Base-by-base conservation (phyloP, 108 stramenopile species). In the Pseudonitzschia delicatissima region DNA sequence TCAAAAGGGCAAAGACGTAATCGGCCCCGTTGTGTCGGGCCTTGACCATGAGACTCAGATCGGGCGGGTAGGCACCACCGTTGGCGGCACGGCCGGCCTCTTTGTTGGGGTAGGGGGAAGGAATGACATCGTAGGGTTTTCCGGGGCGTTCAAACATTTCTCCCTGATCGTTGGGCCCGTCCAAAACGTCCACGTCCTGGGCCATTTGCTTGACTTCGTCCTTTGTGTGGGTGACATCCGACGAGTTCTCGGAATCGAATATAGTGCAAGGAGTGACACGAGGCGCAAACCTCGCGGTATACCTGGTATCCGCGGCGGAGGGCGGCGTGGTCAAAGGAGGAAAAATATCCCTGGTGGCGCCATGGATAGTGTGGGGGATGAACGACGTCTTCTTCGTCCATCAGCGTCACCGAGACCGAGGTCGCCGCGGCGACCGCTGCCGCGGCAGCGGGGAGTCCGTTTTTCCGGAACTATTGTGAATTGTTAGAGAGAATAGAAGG, bases 111-210 rank as follows among this genome's bases (percentile, higher is more conserved):
- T 99, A 99, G 13, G 99, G 99, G 5, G 75, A 82, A 31, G 98
- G 99, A 57, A 97, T 73, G 0, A 75, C 64, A 84, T 98, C 97
- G 53, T 88, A 87, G 8, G 96, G 92, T 83, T 98, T 98, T 45
- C 96, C 97, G 9, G 99, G 99, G 25, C 99, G 92, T 76, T 99
- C 99, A 69, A 98, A 99, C 96, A 97, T 97, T 71, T 98, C 96
- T 29, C 98, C 96, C 69, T 92, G 91, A 63, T 97, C 97, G 75
- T 99, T 97, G 52, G 99, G 99, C 51, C 96, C 99, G 62, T 99
- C 99, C 50, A 94, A 72, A 29, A 98, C 84, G 34, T 98, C 98
- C 25, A 96, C 93, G 62, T 96, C 93, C 40, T 81, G 81, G 27
- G 96, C 95, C 84, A 99, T 86, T 27, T 74, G 77, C 59, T 87